A percentile compares a stretch with the other conserved stretches of the same genome.
These are phyloP conservation scores for Ganoderma meredithae DNA, from an alignment of 1,284 basidiomycete species.

Conservation along the genomic window DNA sequence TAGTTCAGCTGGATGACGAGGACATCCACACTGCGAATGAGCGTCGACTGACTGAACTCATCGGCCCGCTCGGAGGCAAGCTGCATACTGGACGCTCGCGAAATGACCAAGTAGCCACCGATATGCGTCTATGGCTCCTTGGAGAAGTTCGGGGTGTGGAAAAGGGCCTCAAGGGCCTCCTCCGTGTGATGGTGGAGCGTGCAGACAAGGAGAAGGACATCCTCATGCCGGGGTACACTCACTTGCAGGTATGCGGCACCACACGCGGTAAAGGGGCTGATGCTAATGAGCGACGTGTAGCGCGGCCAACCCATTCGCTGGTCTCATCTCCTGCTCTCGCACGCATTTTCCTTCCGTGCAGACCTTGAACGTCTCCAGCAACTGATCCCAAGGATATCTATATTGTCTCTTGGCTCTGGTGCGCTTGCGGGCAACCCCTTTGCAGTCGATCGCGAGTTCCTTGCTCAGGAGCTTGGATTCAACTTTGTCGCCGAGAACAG, in stretches of 20 bases:
- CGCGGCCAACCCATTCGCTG: conserved; percentile 98
- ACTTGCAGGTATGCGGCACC: conserved; percentile 78
- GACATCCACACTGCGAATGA: conserved; percentile 99
- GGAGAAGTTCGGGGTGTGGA: conserved; percentile 81
- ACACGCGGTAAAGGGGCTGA: not conserved
- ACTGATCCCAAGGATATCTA: conserved; percentile 88
- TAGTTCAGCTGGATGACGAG: conserved; percentile 85
- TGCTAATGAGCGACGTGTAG: conserved; percentile 49
- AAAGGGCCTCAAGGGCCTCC: conserved; percentile 77
- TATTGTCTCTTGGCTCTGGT: conserved; percentile 93
- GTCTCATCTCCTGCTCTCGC: conserved; percentile 96
- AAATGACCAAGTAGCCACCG: conserved; percentile 98
- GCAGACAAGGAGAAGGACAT: conserved; percentile 93
- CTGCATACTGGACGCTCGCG: conserved; percentile 95
- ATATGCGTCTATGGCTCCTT: conserved; percentile 96
- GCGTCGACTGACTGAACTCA: conserved; percentile 91
- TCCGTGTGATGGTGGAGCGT: conserved; percentile 89
- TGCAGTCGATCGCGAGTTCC: conserved; percentile 88
- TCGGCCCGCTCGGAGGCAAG: conserved; percentile 91
- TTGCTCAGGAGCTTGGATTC: conserved; percentile 88
- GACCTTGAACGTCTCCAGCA: conserved; percentile 91
- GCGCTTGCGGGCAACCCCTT: conserved; percentile 98
- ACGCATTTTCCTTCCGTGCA: conserved; percentile 90
- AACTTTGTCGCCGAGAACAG: conserved; percentile 89
- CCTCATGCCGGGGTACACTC: conserved; percentile 96